A percentile compares a stretch with the other conserved stretches of the same genome.
phyloP scores from a whole-genome alignment of 768 basidiomycete genomes.

The Rhodotorula graminis region DNA sequence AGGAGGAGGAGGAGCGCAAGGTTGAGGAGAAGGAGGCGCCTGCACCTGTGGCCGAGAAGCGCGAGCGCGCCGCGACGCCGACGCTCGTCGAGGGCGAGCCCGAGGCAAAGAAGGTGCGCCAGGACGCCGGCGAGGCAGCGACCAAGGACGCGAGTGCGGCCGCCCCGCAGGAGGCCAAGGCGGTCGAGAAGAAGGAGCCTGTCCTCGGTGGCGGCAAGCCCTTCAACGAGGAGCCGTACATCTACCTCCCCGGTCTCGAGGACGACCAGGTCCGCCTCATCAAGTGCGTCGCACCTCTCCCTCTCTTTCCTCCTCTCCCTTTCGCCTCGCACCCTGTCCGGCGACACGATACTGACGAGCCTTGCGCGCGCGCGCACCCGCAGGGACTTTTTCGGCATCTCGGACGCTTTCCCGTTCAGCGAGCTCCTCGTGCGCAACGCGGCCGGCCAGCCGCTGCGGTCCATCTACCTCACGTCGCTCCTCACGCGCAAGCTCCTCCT shows the following conservation, averaged over 20 bases:
- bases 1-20: conserved; percentile 11
- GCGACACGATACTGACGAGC: neutral
- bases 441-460: conserved; percentile 63
- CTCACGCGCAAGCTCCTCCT: conserved; percentile 72
- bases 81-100: conserved; percentile 28
- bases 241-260: conserved; percentile 61
- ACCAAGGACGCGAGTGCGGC: neutral
- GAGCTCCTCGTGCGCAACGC: conserved; percentile 86
- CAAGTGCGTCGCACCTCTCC: conserved; percentile 55
- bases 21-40: conserved; percentile 12
- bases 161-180: conserved; percentile 9
- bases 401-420: conserved; percentile 62
- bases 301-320: too few relatives aligned
- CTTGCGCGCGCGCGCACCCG: too few relatives aligned
- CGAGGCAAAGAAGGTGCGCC: conserved; percentile 24
- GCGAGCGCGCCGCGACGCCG: conserved; percentile 19
- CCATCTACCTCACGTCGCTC: conserved; percentile 81
- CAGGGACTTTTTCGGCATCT: conserved; percentile 70
- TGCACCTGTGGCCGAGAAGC: neutral
- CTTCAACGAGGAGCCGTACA: conserved; percentile 90
- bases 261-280: conserved; percentile 67
- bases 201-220: conserved; percentile 22
- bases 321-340: too few relatives aligned
- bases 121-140: neutral
- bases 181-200: conserved; percentile 43